phyloP scores from a whole-genome alignment of 2,329 filamentous ascomycete genomes.

The Lachnellula hyalina region DNA sequence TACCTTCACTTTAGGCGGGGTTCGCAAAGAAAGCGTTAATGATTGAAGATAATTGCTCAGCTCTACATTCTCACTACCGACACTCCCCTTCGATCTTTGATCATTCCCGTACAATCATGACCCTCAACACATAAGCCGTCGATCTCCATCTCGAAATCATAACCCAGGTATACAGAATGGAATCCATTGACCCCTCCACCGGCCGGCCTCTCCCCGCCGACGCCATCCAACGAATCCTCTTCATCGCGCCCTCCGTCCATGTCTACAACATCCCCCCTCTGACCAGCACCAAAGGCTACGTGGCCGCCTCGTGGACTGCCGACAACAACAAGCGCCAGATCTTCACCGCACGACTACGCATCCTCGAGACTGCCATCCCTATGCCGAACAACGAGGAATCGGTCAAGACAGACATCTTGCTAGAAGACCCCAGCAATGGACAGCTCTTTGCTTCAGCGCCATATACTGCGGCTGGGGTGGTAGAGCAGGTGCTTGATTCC shows the following conservation, averaged over 20 bases:
- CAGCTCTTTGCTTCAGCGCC: constrained; percentile 80
- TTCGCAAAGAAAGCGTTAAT: too few relatives aligned
- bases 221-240: constrained; percentile 81
- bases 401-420: constrained; percentile 68
- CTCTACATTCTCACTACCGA: neutral
- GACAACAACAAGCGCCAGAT: constrained; percentile 66
- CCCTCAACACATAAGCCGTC: neutral
- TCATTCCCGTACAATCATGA: neutral
- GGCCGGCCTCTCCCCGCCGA: constrained; percentile 62
- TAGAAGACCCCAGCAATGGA: constrained; percentile 69
- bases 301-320: constrained; percentile 70
- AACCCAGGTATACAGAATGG: constrained; percentile 18
- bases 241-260: constrained; percentile 68
- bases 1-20: too few relatives aligned
- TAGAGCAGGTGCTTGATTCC: constrained; percentile 75
- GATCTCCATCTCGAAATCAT: neutral
- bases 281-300: constrained; percentile 72
- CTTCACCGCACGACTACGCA: constrained; percentile 76
- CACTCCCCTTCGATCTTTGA: neutral
- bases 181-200: constrained; percentile 62
- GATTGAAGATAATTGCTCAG: neutral
- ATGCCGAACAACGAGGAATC: constrained; percentile 40
- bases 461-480: constrained; percentile 59
- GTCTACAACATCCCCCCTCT: constrained; percentile 84
- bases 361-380: constrained; percentile 66